A percentile compares a stretch with the other conserved stretches of the same genome.
Conservation (phyloP, 306 rosid genomes). For the Vachellia pachyceras region DNA sequence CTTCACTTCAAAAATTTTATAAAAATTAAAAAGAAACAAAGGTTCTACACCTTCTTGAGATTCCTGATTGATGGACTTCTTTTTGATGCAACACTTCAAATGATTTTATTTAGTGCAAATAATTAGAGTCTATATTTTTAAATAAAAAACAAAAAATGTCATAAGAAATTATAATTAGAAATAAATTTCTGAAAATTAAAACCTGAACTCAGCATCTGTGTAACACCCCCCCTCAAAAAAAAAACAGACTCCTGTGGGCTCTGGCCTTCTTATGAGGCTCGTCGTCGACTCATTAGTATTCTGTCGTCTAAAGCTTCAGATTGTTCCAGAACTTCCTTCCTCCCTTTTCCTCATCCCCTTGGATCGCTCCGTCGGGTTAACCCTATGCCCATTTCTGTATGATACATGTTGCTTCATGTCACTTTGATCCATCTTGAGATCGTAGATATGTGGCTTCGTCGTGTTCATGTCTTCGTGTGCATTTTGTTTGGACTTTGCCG, state of each 20-base stretch:
- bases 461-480: conserved; percentile 28
- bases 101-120: no score
- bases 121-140: no score
- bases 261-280: conserved; percentile 29
- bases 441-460: conserved; percentile 59
- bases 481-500: conserved; percentile 6
- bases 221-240: conserved; percentile 23
- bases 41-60: no score
- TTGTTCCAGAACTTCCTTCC: conserved; percentile 54
- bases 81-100: no score
- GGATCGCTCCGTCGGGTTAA: conserved; percentile 45
- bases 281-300: not conserved
- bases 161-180: no score
- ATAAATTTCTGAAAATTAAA: not conserved
- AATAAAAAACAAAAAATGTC: no score
- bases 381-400: not conserved
- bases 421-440: not conserved
- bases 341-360: not conserved
- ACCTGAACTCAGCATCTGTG: conserved; percentile 38
- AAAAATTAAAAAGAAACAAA: not conserved
- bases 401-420: conserved; percentile 13
- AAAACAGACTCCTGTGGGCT: no score
- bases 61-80: no score
- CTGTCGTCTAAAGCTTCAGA: conserved; percentile 37
- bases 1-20: not conserved